A percentile compares a stretch with the other conserved stretches of the same genome.
Evolutionary conservation across 2,329 filamentous ascomycete genomes (phyloP).

Genomic region (Pseudocercospora vitis): DNA sequence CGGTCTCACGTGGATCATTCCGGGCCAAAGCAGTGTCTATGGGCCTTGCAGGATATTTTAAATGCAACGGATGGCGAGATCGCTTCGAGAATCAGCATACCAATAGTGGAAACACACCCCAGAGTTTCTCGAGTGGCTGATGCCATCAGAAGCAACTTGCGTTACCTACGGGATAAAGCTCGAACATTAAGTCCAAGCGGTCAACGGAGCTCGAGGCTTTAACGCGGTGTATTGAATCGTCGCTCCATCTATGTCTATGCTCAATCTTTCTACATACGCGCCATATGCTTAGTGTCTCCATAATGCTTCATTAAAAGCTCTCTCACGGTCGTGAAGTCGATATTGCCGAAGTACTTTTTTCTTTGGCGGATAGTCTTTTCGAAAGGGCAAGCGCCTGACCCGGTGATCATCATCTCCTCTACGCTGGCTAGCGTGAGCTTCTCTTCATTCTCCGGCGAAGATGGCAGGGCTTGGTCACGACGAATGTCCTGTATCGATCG

Average conservation of each 20-base stretch:
- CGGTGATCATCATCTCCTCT: background rate
- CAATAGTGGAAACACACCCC: background rate
- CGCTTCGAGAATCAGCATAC: background rate
- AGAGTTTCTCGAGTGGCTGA: background rate
- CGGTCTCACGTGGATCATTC: background rate
- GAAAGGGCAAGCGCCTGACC: background rate
- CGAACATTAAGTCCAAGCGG: background rate
- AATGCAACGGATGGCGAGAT: background rate
- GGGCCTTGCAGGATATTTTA: background rate
- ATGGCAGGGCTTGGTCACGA: background rate
- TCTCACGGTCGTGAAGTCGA: background rate
- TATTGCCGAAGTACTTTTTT: background rate
- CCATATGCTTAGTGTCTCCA: background rate
- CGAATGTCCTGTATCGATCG: background rate
- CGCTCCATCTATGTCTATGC: background rate
- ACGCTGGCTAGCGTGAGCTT: background rate
- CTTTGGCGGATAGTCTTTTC: background rate
- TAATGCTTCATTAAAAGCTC: background rate
- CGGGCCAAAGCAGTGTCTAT: background rate
- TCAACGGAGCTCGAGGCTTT: background rate
- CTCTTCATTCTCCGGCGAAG: background rate
- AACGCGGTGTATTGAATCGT: background rate
- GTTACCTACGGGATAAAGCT: background rate
- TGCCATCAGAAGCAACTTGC: background rate
- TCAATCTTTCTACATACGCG: background rate